These are phyloP conservation scores for Serendipita vermifera DNA, from an alignment of 768 basidiomycete species.

Conservation along the genomic window DNA sequence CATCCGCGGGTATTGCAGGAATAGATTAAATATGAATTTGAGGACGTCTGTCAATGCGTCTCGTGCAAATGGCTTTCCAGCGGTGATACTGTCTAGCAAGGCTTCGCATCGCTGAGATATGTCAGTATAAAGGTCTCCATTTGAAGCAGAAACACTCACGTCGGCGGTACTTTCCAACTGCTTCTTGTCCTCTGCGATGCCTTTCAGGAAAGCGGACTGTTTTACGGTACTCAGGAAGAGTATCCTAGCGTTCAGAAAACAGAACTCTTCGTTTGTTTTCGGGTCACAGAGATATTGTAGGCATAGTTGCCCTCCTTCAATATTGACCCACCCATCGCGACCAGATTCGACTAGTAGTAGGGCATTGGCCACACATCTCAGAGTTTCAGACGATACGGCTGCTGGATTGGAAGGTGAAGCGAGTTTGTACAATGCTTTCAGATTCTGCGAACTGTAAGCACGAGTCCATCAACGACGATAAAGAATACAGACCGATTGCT, in stretches of 20 bases:
- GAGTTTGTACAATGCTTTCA: slow-evolving; percentile 42
- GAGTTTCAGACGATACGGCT: slow-evolving; percentile 53
- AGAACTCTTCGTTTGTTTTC: slow-evolving; percentile 57
- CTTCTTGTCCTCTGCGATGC: slow-evolving; percentile 50
- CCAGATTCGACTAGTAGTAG: slow-evolving; percentile 51
- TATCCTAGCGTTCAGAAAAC: slow-evolving; percentile 64
- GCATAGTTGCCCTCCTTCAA: slow-evolving; percentile 49
- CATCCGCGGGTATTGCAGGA: slow-evolving; percentile 59
- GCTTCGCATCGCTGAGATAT: background rate
- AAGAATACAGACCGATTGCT: slow-evolving; percentile 23
- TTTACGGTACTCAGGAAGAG: slow-evolving; percentile 56
- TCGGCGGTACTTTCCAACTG: background rate
- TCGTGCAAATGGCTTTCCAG: slow-evolving; percentile 40
- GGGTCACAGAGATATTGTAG: slow-evolving; percentile 32
- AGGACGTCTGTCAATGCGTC: slow-evolving; percentile 75
- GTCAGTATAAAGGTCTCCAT: background rate
- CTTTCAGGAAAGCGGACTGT: slow-evolving; percentile 37
- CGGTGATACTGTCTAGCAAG: slow-evolving; percentile 25
- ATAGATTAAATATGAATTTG: slow-evolving; percentile 72
- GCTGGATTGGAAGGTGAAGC: slow-evolving; percentile 38
- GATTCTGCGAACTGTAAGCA: slow-evolving; percentile 27
- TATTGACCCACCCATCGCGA: slow-evolving; percentile 45
- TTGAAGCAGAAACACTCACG: background rate
- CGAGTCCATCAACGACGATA: background rate
- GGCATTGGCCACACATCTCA: slow-evolving; percentile 69